These are phyloP conservation scores for Curvularia lunata DNA, from an alignment of 2,329 filamentous ascomycete species.

Conservation along the genomic window DNA sequence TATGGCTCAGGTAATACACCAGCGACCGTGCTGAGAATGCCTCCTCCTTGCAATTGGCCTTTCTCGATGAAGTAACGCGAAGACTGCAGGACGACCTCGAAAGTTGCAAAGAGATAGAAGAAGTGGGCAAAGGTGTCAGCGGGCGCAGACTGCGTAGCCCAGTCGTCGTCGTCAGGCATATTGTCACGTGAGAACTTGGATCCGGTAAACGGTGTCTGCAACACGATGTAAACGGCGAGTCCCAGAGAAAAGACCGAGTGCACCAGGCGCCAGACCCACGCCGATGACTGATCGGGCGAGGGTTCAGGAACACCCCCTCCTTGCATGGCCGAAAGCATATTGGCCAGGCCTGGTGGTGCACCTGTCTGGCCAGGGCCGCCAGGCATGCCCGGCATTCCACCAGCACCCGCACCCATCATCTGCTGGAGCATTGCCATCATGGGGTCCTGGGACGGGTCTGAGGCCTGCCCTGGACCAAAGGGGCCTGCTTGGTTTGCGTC, in stretches of 20 bases:
- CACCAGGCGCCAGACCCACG: constrained; percentile 72
- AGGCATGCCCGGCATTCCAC: constrained; percentile 45
- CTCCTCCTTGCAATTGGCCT: constrained; percentile 62
- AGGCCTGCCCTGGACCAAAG: constrained; percentile 29
- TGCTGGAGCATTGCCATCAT: constrained; percentile 79
- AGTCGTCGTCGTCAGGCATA: constrained; percentile 39
- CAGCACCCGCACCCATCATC: constrained; percentile 63
- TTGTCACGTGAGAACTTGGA: constrained; percentile 63
- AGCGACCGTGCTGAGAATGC: constrained; percentile 68
- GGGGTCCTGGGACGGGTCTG: constrained; percentile 47
- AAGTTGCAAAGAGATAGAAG: constrained; percentile 82
- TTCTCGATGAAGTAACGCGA: constrained; percentile 74
- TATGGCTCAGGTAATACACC: constrained; percentile 71
- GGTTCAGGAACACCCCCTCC: constrained; percentile 47
- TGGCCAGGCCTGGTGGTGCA: constrained; percentile 51
- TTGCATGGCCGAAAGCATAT: constrained; percentile 55
- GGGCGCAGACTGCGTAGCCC: constrained; percentile 42
- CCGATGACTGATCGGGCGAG: constrained; percentile 52
- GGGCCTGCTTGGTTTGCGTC: constrained; percentile 30
- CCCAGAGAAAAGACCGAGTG: constrained; percentile 74
- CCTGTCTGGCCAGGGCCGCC: constrained; percentile 35
- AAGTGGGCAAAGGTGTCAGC: constrained; percentile 60
- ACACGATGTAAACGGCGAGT: constrained; percentile 72
- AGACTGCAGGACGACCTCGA: constrained; percentile 74
- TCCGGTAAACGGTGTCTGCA: constrained; percentile 72